phyloP scores from a whole-genome alignment of 225 moss, liverwort and hornwort species.

The Polytrichum formosum region DNA sequence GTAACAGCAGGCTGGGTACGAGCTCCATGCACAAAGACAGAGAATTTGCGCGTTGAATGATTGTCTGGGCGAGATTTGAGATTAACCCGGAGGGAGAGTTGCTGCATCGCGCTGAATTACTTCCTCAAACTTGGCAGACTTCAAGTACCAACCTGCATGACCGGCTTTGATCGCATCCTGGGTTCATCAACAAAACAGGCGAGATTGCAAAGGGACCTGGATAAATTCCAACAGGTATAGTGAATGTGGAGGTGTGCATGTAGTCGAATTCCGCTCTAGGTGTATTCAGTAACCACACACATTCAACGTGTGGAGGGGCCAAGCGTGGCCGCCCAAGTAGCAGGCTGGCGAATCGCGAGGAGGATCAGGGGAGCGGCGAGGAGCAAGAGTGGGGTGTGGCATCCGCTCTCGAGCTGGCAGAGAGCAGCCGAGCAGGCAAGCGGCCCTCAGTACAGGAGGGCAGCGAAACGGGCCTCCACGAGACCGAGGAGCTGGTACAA shows the following conservation, averaged over 20 bases:
- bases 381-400: constrained; percentile 26
- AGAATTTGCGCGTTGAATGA: neutral
- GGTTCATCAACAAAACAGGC: too few species aligned
- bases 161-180: too few species aligned
- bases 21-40: neutral
- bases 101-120: too few species aligned
- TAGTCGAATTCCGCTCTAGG: too few species aligned
- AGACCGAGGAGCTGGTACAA: constrained; percentile 42
- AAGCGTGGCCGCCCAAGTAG: neutral
- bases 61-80: too few species aligned
- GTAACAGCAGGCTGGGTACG: neutral
- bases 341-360: constrained; percentile 46
- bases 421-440: constrained; percentile 36
- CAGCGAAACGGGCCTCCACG: constrained; percentile 45
- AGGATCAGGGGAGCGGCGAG: neutral
- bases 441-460: constrained; percentile 43
- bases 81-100: too few species aligned
- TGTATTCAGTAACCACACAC: too few species aligned
- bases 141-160: too few species aligned
- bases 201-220: too few species aligned
- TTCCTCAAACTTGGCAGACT: too few species aligned
- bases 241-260: too few species aligned
- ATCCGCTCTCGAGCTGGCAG: constrained; percentile 19
- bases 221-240: too few species aligned
- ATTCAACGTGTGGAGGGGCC: constrained; percentile 4